These are phyloP conservation scores for Musa itinerans DNA, from an alignment of 176 grass and related monocot genomes.

Conservation along the genomic window DNA sequence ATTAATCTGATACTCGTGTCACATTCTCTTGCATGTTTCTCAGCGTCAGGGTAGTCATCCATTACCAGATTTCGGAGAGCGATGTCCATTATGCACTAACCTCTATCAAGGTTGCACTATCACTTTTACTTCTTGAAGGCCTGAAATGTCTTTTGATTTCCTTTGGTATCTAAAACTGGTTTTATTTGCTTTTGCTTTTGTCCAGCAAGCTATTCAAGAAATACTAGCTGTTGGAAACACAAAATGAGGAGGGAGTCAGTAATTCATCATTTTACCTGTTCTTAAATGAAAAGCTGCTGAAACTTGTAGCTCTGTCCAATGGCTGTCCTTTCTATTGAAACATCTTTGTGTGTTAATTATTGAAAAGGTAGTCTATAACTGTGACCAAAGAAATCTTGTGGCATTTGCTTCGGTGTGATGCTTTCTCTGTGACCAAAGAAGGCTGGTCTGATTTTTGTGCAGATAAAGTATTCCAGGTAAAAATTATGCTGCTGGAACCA, in stretches of 20 bases:
- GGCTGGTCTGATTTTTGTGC: no score
- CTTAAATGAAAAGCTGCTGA: neutral
- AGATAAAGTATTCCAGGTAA: no score
- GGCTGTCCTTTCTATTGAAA: neutral
- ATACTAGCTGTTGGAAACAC: neutral
- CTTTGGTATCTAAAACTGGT: neutral
- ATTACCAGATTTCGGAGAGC: slow-evolving; percentile 85
- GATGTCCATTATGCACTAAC: slow-evolving; percentile 66
- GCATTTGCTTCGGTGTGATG: no score
- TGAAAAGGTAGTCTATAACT: no score
- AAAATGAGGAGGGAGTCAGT: neutral
- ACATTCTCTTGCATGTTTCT: neutral
- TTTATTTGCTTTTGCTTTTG: slow-evolving; percentile 1
- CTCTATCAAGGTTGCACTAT: slow-evolving; percentile 40
- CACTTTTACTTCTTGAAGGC: neutral
- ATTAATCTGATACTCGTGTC: no score
- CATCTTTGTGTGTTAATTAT: no score
- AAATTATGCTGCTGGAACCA: no score
- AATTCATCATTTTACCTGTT: neutral
- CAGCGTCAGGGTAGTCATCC: slow-evolving; percentile 83
- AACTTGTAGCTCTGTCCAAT: neutral
- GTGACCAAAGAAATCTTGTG: no score
- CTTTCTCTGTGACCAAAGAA: no score
- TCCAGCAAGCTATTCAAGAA: slow-evolving; percentile 59
- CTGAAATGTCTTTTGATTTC: neutral